Conservation (phyloP, 2,329 filamentous ascomycete species). For the Hypoxylon sp. region DNA sequence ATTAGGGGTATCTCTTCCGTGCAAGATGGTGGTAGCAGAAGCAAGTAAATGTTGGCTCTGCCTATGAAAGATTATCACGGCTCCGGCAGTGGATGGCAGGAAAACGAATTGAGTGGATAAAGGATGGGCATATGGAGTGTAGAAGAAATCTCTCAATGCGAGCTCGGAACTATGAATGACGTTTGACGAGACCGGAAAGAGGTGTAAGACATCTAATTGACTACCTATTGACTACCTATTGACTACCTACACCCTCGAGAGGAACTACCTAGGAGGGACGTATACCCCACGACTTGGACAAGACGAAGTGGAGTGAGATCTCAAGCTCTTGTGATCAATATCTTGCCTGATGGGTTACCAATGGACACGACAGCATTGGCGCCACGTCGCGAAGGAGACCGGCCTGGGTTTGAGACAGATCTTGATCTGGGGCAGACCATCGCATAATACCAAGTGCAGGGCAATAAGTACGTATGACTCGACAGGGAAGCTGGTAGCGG, state of each 20-base stretch:
- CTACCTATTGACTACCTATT: too few relatives aligned
- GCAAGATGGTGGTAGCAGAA: slow-evolving; percentile 42
- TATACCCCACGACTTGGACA: slow-evolving; percentile 46
- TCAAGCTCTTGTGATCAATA: slow-evolving; percentile 54
- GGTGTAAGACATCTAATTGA: slow-evolving; percentile 42
- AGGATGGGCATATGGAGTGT: slow-evolving; percentile 46
- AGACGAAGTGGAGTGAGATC: slow-evolving; percentile 49
- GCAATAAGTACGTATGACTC: slow-evolving; percentile 28
- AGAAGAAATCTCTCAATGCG: slow-evolving; percentile 45
- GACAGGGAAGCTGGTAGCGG: slow-evolving; percentile 43
- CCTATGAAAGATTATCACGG: slow-evolving; percentile 42
- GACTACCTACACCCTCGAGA: slow-evolving; percentile 37
- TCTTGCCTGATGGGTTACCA: slow-evolving; percentile 52
- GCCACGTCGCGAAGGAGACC: slow-evolving; percentile 55
- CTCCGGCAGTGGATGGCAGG: slow-evolving; percentile 44
- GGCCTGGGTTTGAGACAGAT: slow-evolving; percentile 40
- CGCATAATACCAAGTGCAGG: slow-evolving; percentile 33
- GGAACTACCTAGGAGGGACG: slow-evolving; percentile 37
- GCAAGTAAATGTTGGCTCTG: slow-evolving; percentile 42
- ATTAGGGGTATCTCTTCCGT: slow-evolving; percentile 43
- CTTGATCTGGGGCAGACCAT: slow-evolving; percentile 37
- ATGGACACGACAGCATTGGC: slow-evolving; percentile 53
- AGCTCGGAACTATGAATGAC: slow-evolving; percentile 43
- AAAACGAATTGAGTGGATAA: slow-evolving; percentile 49
- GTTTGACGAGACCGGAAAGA: slow-evolving; percentile 39